A percentile compares a stretch with the other conserved stretches of the same genome.
Evolutionary conservation across 129 eudicot species (phyloP).

Genomic region (Heracleum sosnowskyi): DNA sequence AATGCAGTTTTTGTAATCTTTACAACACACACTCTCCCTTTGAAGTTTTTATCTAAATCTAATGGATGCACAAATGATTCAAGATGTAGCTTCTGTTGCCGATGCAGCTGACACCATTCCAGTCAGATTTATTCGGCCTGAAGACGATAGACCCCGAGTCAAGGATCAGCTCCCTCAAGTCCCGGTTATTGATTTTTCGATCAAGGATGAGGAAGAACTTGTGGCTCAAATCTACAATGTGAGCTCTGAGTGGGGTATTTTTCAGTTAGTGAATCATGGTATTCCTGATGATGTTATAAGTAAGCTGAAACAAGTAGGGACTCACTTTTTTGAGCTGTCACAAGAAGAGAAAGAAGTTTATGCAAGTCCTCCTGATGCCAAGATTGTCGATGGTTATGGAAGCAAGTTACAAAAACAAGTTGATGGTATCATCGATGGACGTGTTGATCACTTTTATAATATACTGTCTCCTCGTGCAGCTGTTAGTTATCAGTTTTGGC

Average conservation of each 20-base stretch:
- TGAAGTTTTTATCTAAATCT: not conserved
- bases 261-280: slow-evolving; percentile 64
- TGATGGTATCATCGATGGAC: slow-evolving; percentile 53
- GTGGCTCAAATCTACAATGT: slow-evolving; percentile 23
- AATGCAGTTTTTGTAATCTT: too few relatives aligned
- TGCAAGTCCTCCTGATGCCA: slow-evolving; percentile 32
- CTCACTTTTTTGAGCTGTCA: slow-evolving; percentile 60
- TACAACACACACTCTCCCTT: not conserved
- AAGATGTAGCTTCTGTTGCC: slow-evolving; percentile 21
- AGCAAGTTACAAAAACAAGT: slow-evolving; percentile 50
- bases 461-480: slow-evolving; percentile 65
- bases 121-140: slow-evolving; percentile 21
- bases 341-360: slow-evolving; percentile 51
- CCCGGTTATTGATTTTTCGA: slow-evolving; percentile 36
- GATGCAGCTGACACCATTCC: slow-evolving; percentile 20
- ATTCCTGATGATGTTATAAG: slow-evolving; percentile 44
- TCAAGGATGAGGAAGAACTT: slow-evolving; percentile 7
- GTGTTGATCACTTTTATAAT: slow-evolving; percentile 85
- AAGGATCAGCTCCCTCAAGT: slow-evolving; percentile 23
- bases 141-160: slow-evolving; percentile 25
- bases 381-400: slow-evolving; percentile 70
- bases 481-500: slow-evolving; percentile 64
- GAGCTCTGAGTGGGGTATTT: slow-evolving; percentile 37
- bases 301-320: slow-evolving; percentile 40
- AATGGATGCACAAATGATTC: slow-evolving; percentile 33